Base-by-base conservation (phyloP, 1,284 basidiomycete species). In the Cryptococcus depauperatus region DNA sequence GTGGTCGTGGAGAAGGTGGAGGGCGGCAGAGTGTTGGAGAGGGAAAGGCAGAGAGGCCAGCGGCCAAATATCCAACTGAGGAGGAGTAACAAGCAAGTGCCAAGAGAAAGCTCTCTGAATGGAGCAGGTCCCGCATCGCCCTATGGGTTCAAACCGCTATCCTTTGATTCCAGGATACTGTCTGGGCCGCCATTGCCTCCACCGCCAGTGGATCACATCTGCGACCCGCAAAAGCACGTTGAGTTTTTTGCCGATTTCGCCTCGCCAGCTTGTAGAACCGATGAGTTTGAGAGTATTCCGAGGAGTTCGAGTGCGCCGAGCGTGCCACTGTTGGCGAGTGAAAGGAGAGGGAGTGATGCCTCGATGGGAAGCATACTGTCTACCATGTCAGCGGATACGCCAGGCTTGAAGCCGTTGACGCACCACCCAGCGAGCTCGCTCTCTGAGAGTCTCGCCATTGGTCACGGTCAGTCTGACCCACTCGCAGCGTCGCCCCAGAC, bases 61-160 rank as follows among this genome's bases (percentile, higher is more conserved):
- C 23, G 50, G 29, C 47, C 50, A n/a, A 52, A 46, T 32, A 40
- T 52, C 9, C 50, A 48, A 21, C 45, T 41, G 19, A 33, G 50
- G 27, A 43, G 50, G 14, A 47, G 46, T 27, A 43, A 35, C 13
- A 44, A 23, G 19, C 21, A 28, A 5, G 34, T 11, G 28, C 40
- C 46, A 9, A n/a, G n/a, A n/a, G n/a, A n/a, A 22, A 5, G n/a
- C n/a, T 16, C 26, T 6, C 16, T 11, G 29, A 18, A 21, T 41
- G 7, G 29, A 35, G 26, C 23, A 32, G 5, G 29, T 25, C 11
- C 27, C 16, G 14, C 19, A 23, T 13, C 28, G 28, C 19, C 22
- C 30, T 9, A 13, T 19, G n/a, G 14, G 16, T 34, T 30, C 4
- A 48, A 46, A 35, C 47, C 43, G 6, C 41, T 53, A 4, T 27